A percentile compares a stretch with the other conserved stretches of the same genome.
Conservation (phyloP, 495 filamentous ascomycete genomes). For the Podospora sp. region DNA sequence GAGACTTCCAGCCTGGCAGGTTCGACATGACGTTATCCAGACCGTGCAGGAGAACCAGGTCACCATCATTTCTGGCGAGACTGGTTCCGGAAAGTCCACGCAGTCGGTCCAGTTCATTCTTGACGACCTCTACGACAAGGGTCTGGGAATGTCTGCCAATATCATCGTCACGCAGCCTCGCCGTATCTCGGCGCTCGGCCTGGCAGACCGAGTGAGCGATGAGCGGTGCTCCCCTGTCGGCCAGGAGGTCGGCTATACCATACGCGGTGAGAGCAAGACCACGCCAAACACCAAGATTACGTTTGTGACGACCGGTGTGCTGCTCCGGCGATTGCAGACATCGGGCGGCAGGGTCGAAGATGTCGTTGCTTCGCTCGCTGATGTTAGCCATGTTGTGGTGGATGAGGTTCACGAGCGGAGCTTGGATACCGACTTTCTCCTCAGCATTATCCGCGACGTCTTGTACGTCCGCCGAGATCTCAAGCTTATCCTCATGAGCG, state of each 20-base stretch:
- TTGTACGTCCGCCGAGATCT: conserved; percentile 74
- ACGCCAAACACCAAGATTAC: conserved; percentile 75
- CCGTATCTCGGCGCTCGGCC: conserved; percentile 88
- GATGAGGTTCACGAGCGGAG: conserved; percentile 98
- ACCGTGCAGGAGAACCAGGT: conserved; percentile 78
- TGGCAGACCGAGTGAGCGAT: conserved; percentile 92
- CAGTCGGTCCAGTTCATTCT: conserved; percentile 96
- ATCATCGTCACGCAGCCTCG: conserved; percentile 96
- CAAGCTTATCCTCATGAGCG: conserved; percentile 96
- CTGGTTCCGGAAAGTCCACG: conserved; percentile 94
- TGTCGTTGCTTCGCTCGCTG: conserved; percentile 75
- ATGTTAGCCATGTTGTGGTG: conserved; percentile 92
- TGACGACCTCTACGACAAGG: conserved; percentile 81
- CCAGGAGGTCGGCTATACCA: conserved; percentile 91
- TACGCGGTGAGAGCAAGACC: conserved; percentile 83
- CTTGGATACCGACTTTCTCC: conserved; percentile 91
- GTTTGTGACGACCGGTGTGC: conserved; percentile 96
- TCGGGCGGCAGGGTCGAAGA: conserved; percentile 76
- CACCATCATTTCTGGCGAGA: conserved; percentile 95
- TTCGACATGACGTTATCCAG: conserved; percentile 71
- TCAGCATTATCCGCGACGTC: conserved; percentile 86
- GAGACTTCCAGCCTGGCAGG: conserved; percentile 84
- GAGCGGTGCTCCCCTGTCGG: conserved; percentile 83
- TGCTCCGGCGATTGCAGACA: conserved; percentile 85
- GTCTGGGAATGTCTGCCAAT: conserved; percentile 76